A percentile compares a stretch with the other conserved stretches of the same genome.
Evolutionary conservation across 495 filamentous ascomycete species (phyloP).

Genomic region (Apiosordaria backusii): DNA sequence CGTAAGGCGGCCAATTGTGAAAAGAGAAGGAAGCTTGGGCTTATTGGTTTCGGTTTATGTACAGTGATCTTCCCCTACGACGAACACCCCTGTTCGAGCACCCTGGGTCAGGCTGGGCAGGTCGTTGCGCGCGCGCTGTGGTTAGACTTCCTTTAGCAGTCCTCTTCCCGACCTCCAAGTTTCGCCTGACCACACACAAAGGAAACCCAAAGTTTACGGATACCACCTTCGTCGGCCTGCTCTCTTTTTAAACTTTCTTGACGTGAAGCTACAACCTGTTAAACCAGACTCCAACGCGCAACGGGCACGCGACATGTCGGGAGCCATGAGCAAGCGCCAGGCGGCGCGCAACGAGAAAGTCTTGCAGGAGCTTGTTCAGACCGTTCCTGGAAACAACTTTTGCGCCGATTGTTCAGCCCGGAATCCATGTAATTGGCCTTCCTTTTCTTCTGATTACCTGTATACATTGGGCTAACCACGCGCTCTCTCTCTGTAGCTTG

Average conservation of each 20-base stretch:
- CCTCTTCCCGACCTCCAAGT: conserved; percentile 1
- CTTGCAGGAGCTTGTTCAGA: conserved; percentile 84
- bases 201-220: neutral
- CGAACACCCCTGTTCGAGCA: neutral
- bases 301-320: conserved; percentile 42
- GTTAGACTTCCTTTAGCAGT: neutral
- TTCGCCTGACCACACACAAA: neutral
- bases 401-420: conserved; percentile 90
- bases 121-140: neutral
- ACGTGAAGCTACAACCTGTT: neutral
- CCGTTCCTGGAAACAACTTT: conserved; percentile 83
- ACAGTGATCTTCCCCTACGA: neutral
- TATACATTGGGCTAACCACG: conserved; percentile 19
- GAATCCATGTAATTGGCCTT: conserved; percentile 76
- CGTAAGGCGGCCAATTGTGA: neutral
- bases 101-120: neutral
- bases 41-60: neutral
- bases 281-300: neutral
- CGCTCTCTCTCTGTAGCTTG: conserved; percentile 60
- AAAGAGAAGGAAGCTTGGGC: neutral
- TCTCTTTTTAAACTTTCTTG: conserved; percentile 1
- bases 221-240: neutral
- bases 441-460: conserved; percentile 9
- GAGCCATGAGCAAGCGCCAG: conserved; percentile 77
- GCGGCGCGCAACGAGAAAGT: conserved; percentile 93